These are phyloP conservation scores for Chlorella sp. DNA, from an alignment of 139 green algal species.

Conservation along the genomic window DNA sequence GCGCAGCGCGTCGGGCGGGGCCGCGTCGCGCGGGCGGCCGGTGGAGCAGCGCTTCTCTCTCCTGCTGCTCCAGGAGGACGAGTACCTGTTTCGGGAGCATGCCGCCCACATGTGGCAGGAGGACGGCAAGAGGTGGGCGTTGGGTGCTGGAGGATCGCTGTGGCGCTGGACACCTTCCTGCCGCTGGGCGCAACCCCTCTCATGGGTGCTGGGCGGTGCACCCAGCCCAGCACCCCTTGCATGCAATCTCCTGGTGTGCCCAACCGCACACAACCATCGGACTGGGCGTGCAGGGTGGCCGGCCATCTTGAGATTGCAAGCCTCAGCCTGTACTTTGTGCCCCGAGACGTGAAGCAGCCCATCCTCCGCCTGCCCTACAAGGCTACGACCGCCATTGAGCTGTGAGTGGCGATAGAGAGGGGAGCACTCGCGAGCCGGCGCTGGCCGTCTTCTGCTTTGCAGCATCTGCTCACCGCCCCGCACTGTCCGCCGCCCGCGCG, in stretches of 20 bases:
- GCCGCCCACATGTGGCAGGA: constrained; percentile 33
- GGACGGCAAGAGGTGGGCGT: neutral
- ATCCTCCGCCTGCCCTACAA: constrained; percentile 54
- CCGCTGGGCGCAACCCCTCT: too few species aligned
- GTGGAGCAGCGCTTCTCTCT: constrained; percentile 51
- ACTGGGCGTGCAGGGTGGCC: constrained; percentile 32
- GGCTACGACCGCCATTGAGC: constrained; percentile 27
- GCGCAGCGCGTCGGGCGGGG: too few species aligned
- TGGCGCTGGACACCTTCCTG: too few species aligned
- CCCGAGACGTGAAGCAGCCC: constrained; percentile 48
- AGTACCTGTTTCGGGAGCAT: constrained; percentile 70
- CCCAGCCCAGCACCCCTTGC: too few species aligned
- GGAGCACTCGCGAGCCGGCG: neutral
- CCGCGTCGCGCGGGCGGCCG: too few species aligned
- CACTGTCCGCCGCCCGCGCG: too few species aligned
- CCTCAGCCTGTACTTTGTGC: constrained; percentile 62
- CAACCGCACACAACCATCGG: too few species aligned
- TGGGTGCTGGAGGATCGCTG: neutral
- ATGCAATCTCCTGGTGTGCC: too few species aligned
- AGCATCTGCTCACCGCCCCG: neutral
- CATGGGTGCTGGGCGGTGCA: too few species aligned
- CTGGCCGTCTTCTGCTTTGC: neutral
- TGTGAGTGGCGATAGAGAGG: constrained; percentile 27
- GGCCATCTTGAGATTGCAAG: constrained; percentile 65
- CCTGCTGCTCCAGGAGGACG: constrained; percentile 55